phyloP scores from a whole-genome alignment of 352 stramenopile species.

The Phytophthora cactorum region DNA sequence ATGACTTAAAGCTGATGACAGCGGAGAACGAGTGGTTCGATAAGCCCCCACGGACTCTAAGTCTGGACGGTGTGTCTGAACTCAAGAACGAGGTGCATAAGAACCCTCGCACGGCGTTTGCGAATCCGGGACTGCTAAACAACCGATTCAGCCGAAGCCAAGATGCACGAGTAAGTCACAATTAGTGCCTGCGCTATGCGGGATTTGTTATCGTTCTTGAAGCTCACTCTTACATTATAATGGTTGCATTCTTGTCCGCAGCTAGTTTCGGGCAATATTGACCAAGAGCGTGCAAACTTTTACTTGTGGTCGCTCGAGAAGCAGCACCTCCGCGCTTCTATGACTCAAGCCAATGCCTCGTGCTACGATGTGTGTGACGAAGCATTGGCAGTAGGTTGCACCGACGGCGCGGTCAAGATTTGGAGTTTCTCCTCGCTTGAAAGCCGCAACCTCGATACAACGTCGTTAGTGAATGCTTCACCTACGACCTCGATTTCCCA shows the following conservation, averaged over 20 bases:
- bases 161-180: constrained; percentile 63
- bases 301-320: constrained; percentile 88
- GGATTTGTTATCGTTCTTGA: not conserved
- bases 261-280: constrained; percentile 78
- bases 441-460: constrained; percentile 52
- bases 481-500: constrained; percentile 81
- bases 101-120: constrained; percentile 55
- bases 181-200: not conserved
- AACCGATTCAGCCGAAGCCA: constrained; percentile 68
- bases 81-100: constrained; percentile 65
- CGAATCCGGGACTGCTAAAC: constrained; percentile 68
- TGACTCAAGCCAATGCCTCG: constrained; percentile 67
- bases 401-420: constrained; percentile 80
- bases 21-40: constrained; percentile 76
- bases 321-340: constrained; percentile 63
- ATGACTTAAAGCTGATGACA: constrained; percentile 82
- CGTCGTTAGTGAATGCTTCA: constrained; percentile 52
- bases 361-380: constrained; percentile 87
- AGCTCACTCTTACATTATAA: constrained; percentile 5
- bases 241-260: constrained; percentile 26
- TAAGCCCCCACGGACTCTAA: constrained; percentile 43
- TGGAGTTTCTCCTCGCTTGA: constrained; percentile 83
- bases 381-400: constrained; percentile 75
- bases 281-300: constrained; percentile 79
- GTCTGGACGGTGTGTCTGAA: constrained; percentile 59